These are phyloP conservation scores for Pelomyxa schiedti DNA, from an alignment of 78 protist species.

Conservation along the genomic window DNA sequence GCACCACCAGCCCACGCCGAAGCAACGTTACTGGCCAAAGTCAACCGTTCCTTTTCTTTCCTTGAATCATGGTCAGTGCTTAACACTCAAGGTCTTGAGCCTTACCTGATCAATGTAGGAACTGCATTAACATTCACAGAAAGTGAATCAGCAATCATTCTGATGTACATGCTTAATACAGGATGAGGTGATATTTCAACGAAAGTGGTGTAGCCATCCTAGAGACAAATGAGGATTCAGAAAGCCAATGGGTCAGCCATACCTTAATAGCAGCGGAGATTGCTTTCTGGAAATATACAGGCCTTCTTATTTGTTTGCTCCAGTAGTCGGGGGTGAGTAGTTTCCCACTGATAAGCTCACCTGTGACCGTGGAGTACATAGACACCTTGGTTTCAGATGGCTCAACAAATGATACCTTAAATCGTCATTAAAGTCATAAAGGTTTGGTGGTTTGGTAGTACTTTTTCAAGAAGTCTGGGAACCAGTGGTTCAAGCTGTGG, in stretches of 20 bases:
- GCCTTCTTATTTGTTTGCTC: neutral
- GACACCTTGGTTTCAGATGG: neutral
- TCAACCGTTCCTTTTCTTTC: neutral
- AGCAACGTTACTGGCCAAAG: neutral
- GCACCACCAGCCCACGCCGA: neutral
- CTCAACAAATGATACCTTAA: neutral
- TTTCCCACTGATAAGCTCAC: neutral
- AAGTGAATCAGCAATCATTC: neutral
- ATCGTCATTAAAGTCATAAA: too few species aligned
- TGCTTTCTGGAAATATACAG: neutral
- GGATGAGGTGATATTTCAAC: conserved; percentile 34
- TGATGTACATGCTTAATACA: conserved; percentile 1
- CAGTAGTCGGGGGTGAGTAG: neutral
- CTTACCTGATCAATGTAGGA: neutral
- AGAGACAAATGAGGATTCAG: too few species aligned
- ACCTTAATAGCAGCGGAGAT: neutral
- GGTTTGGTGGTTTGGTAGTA: too few species aligned
- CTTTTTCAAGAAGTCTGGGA: neutral
- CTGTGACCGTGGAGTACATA: neutral
- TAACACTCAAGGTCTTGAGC: too few species aligned
- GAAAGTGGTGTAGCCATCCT: neutral
- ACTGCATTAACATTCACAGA: neutral
- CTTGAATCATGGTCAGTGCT: too few species aligned
- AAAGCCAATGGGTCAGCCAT: too few species aligned
- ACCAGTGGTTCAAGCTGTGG: neutral